These are phyloP conservation scores for Talaromyces sp. DNA, from an alignment of 2,329 filamentous ascomycete genomes.

Conservation along the genomic window DNA sequence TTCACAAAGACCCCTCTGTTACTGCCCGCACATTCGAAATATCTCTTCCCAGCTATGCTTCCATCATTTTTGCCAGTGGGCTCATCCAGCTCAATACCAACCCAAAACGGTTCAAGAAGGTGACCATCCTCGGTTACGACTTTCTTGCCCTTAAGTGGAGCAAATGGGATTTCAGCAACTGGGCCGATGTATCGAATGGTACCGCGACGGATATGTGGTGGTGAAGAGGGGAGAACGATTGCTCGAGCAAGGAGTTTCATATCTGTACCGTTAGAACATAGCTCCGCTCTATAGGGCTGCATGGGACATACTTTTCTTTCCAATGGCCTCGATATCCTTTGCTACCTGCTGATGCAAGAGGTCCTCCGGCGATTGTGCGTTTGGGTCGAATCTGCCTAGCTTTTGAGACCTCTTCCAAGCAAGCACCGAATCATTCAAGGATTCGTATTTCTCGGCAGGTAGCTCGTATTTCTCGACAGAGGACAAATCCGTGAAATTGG, in stretches of 20 bases:
- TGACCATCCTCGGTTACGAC: conserved; percentile 23
- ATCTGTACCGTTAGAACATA: conserved; percentile 26
- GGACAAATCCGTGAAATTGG: conserved; percentile 77
- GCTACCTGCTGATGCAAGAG: conserved; percentile 66
- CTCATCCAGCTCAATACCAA: conserved; percentile 61
- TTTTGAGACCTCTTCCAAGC: conserved; percentile 95
- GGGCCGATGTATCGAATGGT: conserved; percentile 43
- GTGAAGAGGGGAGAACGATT: conserved; percentile 42
- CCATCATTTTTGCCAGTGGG: conserved; percentile 65
- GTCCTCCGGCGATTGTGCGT: conserved; percentile 69
- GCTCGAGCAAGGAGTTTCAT: conserved; percentile 45
- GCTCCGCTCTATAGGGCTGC: no score
- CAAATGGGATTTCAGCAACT: conserved; percentile 38
- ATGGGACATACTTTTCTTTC: conserved; percentile 54
- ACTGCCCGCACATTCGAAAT: conserved; percentile 52
- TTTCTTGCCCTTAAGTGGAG: conserved; percentile 28
- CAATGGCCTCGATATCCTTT: conserved; percentile 58
- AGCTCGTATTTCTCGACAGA: conserved; percentile 86
- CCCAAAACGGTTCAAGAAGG: conserved; percentile 45
- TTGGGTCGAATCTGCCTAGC: conserved; percentile 91
- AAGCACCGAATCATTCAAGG: conserved; percentile 80
- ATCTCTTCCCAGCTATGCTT: conserved; percentile 48
- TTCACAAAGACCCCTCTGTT: conserved; percentile 60
- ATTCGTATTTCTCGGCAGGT: conserved; percentile 80
- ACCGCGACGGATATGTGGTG: conserved; percentile 44